Evolutionary conservation across 352 stramenopile species (phyloP).

Genomic region (Globisporangium uncinulatum): DNA sequence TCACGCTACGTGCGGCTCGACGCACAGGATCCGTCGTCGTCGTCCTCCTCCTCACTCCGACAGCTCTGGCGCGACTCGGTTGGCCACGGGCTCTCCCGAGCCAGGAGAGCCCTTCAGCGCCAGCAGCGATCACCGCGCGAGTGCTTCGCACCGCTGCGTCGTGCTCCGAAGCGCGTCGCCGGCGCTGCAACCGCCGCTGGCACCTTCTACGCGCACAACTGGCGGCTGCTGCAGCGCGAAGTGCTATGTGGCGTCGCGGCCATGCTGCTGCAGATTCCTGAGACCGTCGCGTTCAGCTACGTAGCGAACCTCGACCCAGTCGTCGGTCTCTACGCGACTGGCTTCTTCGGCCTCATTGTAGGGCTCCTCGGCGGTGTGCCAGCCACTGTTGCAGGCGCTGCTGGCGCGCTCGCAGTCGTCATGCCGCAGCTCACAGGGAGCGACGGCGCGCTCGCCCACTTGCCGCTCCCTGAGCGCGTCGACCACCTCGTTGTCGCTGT

Average conservation of each 20-base stretch:
- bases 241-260: constrained; percentile 87
- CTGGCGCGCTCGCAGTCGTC: constrained; percentile 89
- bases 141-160: constrained; percentile 1
- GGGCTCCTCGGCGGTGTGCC: constrained; percentile 84
- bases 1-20: constrained; percentile 7
- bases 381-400: constrained; percentile 84
- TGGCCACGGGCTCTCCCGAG: constrained; percentile 11
- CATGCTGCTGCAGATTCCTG: constrained; percentile 90
- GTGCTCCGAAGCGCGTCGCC: constrained; percentile 17
- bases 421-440: constrained; percentile 78
- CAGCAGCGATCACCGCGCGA: background rate
- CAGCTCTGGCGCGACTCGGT: constrained; percentile 10
- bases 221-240: constrained; percentile 55
- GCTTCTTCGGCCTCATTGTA: constrained; percentile 86
- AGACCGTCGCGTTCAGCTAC: constrained; percentile 93
- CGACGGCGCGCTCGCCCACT: constrained; percentile 35
- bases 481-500: constrained; percentile 87
- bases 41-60: constrained; percentile 3
- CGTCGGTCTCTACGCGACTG: constrained; percentile 90
- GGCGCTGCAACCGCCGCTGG: constrained; percentile 21
- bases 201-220: constrained; percentile 51
- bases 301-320: constrained; percentile 84
- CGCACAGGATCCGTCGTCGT: background rate
- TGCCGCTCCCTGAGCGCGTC: constrained; percentile 67
- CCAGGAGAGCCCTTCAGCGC: background rate